Evolutionary conservation across 2,329 filamentous ascomycete genomes (phyloP).

Genomic region (Colletotrichum cordylinicola): DNA sequence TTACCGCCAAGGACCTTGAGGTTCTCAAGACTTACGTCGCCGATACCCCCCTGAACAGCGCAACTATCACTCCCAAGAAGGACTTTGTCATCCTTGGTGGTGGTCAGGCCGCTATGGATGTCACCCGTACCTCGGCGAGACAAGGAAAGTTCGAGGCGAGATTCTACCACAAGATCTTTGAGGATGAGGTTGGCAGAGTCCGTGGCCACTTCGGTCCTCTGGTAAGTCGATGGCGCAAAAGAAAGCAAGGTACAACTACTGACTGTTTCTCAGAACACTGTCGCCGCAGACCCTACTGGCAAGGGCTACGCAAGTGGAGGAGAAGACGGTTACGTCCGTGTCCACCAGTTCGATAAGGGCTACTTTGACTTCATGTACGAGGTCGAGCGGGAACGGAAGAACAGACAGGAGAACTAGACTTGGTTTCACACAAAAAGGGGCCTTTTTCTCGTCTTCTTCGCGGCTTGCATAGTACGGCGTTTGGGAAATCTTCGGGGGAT

Average conservation of each 20-base stretch:
- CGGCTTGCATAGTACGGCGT: slow-evolving; percentile 50
- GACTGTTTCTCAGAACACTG: slow-evolving; percentile 70
- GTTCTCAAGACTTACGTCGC: slow-evolving; percentile 91
- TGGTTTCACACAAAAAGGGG: slow-evolving; percentile 5
- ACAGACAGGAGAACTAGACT: slow-evolving; percentile 34
- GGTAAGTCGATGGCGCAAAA: slow-evolving; percentile 36
- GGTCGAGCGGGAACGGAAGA: slow-evolving; percentile 84
- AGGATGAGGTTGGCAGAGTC: slow-evolving; percentile 97
- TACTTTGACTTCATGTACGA: slow-evolving; percentile 99
- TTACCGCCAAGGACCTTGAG: slow-evolving; percentile 84
- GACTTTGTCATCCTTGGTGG: slow-evolving; percentile 97
- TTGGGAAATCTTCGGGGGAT: slow-evolving; percentile 30
- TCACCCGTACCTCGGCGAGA: slow-evolving; percentile 89
- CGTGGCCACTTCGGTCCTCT: slow-evolving; percentile 96
- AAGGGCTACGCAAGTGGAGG: slow-evolving; percentile 93
- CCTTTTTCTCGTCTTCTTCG: slow-evolving; percentile 28
- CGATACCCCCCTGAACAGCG: slow-evolving; percentile 97
- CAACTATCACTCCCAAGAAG: slow-evolving; percentile 92
- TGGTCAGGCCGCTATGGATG: slow-evolving; percentile 98
- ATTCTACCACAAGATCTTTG: slow-evolving; percentile 99
- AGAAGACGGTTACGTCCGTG: slow-evolving; percentile 97
- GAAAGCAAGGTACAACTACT: neutral
- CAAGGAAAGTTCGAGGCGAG: slow-evolving; percentile 99
- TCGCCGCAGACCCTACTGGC: slow-evolving; percentile 90
- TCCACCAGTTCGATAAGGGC: slow-evolving; percentile 97